Conservation (phyloP, 169 alveolate genomes). For the Plasmodium billcollinsi region DNA sequence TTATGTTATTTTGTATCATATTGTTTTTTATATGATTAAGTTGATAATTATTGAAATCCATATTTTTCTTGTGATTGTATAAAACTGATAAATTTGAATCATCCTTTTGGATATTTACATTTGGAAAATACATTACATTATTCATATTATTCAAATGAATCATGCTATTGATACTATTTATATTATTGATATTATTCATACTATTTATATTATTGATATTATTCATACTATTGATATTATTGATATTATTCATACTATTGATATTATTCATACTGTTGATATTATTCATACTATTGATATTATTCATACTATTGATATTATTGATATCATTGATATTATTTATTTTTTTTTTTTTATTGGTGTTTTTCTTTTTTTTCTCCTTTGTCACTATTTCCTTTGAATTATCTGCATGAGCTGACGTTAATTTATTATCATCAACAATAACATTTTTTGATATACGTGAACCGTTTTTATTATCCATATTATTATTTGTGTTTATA, state of each 20-base stretch:
- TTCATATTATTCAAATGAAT: neutral
- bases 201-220: neutral
- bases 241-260: neutral
- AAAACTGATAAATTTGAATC: neutral
- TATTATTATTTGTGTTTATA: neutral
- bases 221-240: neutral
- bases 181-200: neutral
- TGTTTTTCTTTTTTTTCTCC: neutral
- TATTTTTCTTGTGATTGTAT: neutral
- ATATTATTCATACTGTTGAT: neutral
- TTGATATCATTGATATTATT: neutral
- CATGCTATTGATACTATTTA: neutral
- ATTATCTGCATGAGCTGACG: neutral
- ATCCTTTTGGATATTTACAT: neutral
- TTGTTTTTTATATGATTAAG: neutral
- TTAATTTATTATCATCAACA: neutral
- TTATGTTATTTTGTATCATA: neutral
- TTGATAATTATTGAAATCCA: neutral
- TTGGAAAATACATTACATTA: neutral
- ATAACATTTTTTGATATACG: neutral
- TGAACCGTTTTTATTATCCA: neutral
- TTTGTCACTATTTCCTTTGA: neutral
- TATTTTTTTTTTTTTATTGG: neutral
- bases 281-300: neutral
- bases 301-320: neutral